Conservation (phyloP, 164 flowering plant genomes). For the Aristolochia contorta region DNA sequence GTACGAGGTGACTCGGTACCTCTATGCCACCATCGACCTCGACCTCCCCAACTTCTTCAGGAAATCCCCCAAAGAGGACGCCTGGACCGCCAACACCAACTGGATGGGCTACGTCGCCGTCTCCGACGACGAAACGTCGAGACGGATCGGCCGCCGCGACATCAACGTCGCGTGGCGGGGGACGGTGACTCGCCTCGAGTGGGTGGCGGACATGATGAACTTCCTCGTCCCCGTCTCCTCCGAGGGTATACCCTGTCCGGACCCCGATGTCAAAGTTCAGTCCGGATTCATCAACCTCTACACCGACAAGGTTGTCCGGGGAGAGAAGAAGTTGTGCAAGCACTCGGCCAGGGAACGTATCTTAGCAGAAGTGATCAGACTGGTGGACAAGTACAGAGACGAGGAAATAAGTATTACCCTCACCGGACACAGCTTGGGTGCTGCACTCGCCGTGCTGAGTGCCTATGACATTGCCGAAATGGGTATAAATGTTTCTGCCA, state of each 20-base stretch:
- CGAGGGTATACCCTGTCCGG: constrained; percentile 42
- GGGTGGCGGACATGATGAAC: constrained; percentile 66
- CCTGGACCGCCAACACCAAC: constrained; percentile 67
- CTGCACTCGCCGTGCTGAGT: constrained; percentile 54
- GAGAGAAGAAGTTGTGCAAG: constrained; percentile 35
- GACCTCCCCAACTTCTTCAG: constrained; percentile 63
- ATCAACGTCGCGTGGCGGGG: constrained; percentile 77
- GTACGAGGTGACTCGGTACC: constrained; percentile 52
- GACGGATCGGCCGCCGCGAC: constrained; percentile 69
- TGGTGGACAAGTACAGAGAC: constrained; percentile 27
- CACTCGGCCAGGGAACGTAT: constrained; percentile 69
- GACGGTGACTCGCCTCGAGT: constrained; percentile 65
- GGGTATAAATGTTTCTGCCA: constrained; percentile 30
- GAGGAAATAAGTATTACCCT: constrained; percentile 72
- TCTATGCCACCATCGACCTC: constrained; percentile 63
- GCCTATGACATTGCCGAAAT: constrained; percentile 72
- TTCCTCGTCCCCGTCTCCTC: constrained; percentile 30
- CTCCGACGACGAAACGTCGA: constrained; percentile 48
- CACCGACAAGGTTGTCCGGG: constrained; percentile 46
- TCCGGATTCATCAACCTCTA: constrained; percentile 69
- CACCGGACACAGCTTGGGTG: constrained; percentile 80
- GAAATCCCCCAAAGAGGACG: constrained; percentile 38
- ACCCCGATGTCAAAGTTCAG: constrained; percentile 52
- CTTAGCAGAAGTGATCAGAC: constrained; percentile 34
- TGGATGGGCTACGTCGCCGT: constrained; percentile 93